Base-by-base conservation (phyloP, 2,329 filamentous ascomycete genomes). In the Endoconidiophora laricicola region DNA sequence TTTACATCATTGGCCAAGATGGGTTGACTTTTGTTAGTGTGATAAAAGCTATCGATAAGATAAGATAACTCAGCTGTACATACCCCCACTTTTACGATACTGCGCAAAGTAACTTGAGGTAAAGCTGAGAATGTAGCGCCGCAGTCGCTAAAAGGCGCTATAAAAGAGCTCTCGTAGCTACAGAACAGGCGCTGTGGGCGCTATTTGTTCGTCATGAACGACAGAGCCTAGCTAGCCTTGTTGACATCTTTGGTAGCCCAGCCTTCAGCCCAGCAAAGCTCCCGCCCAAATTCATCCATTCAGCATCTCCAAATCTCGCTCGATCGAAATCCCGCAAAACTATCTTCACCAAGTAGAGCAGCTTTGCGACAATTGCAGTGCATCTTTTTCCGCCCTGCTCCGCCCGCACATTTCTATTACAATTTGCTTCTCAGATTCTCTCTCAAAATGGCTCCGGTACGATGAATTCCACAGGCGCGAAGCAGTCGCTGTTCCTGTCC, bases 371-470 rank as follows among this genome's bases (percentile, higher is more conserved):
- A 40, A 18, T 47, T 47, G 36, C 45, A 47, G 45, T 38, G 37
- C 33, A 39, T 47, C 12, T 47, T 36, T 40, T 46, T 24, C n/a
- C 36, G 22, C 16, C 23, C 23, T 38, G 10, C 22, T n/a, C 23
- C 20, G 23, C 39, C 23, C n/a, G 6, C 23, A 43, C 26, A 43
- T 37, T 24, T n/a, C 33, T 40, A 23, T 41, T 20, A 9, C n/a
- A 39, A 16, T 26, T 20, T 38, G 20, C 43, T 41, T 23, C 10
- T 24, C 23, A 14, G 14, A 53, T 46, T 49, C 33, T 12, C 38
- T 24, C 41, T 44, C 43, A 43, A 29, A 41, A 53, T 53, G 51
- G 51, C 51, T 49, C 41, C 47, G 46, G 51, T 53, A 53, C 42
- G 50, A 40, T 45, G 37, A 43, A 38, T 18, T 23, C 29, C 29